Evolutionary conservation across 1,284 basidiomycete genomes (phyloP).

Genomic region (Flammula alnicola): DNA sequence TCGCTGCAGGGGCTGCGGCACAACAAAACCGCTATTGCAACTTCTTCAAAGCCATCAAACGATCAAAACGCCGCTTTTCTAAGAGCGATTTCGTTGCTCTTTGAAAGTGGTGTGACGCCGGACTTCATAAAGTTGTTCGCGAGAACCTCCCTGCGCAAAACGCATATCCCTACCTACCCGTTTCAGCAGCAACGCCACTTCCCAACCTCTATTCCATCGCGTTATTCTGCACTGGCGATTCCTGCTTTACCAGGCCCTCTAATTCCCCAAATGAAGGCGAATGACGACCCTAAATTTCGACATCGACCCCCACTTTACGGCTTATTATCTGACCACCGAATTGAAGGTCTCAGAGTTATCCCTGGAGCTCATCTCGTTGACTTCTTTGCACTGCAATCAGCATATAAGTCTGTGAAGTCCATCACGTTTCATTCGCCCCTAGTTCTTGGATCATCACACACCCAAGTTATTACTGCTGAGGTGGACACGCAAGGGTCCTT

Average conservation of each 20-base stretch:
- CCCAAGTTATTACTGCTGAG: conserved; percentile 10
- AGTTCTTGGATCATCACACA: conserved; percentile 17
- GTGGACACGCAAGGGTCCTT: conserved; percentile 13
- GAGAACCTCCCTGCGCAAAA: conserved; percentile 16
- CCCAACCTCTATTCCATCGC: conserved; percentile 26
- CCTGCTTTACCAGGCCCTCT: not conserved
- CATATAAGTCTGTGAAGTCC: conserved; percentile 16
- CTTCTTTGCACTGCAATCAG: conserved; percentile 22
- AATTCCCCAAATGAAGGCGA: not conserved
- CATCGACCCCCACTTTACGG: conserved; percentile 23
- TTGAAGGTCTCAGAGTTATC: conserved; percentile 29
- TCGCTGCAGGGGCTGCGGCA: conserved; percentile 21
- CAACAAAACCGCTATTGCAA: conserved; percentile 11
- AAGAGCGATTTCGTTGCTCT: conserved; percentile 25
- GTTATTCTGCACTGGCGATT: not conserved
- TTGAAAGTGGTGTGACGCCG: conserved; percentile 25
- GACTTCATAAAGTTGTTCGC: conserved; percentile 26
- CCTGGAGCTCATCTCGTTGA: conserved; percentile 33
- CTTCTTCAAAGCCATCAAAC: conserved; percentile 18
- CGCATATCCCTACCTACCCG: conserved; percentile 34
- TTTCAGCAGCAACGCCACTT: conserved; percentile 36
- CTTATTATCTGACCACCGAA: conserved; percentile 32
- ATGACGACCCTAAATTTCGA: conserved; percentile 7
- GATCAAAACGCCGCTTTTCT: conserved; percentile 30
- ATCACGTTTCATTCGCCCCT: conserved; percentile 30